Percentiles rank a stretch among this genome's conserved stretches.
Conservation (phyloP, 805 yeast species). For the Geotrichum ghanense region DNA sequence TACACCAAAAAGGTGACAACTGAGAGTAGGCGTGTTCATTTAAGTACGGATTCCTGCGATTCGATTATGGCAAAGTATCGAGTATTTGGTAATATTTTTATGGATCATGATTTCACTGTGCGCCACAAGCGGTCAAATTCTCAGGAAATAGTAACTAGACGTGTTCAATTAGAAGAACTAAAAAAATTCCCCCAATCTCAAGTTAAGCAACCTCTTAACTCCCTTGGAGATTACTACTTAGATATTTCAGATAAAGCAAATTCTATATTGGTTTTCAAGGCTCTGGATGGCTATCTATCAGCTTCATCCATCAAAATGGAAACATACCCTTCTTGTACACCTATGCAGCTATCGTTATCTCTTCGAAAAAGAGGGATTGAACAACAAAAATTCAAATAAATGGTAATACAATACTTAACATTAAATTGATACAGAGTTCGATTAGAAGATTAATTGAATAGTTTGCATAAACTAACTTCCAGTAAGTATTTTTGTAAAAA, state of each 20-base stretch:
- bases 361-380: background rate
- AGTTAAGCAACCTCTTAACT: background rate
- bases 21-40: background rate
- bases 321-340: background rate
- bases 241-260: background rate
- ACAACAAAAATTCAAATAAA: too few relatives aligned
- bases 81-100: background rate
- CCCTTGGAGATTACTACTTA: background rate
- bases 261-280: background rate
- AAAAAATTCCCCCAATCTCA: background rate
- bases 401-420: too few relatives aligned
- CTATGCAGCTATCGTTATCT: background rate
- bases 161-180: background rate
- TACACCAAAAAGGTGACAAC: background rate
- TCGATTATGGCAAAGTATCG: background rate
- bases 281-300: background rate
- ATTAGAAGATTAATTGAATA: too few relatives aligned
- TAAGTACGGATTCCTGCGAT: background rate
- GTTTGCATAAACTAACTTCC: too few relatives aligned
- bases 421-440: too few relatives aligned
- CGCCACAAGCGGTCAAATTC: background rate
- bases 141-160: background rate
- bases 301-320: background rate
- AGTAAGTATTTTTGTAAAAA: too few relatives aligned
- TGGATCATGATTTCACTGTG: background rate